Conservation (phyloP, 116 monocot species). For the Posidonia oceanica region DNA sequence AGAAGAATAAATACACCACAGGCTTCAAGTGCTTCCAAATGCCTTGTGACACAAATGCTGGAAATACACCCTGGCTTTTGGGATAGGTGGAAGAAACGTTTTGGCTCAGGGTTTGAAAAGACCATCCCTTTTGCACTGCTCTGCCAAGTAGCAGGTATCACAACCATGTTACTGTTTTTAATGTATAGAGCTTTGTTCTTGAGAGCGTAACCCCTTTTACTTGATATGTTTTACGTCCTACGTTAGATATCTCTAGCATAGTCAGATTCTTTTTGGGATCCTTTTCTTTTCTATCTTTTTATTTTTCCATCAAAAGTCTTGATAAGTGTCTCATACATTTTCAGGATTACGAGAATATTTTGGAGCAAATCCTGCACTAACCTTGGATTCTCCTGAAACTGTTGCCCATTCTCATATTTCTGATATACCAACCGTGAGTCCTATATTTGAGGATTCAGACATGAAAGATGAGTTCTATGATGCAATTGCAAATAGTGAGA, state of each 20-base stretch:
- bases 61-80: constrained; percentile 57
- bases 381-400: constrained; percentile 33
- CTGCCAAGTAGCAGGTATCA: constrained; percentile 86
- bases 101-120: constrained; percentile 48
- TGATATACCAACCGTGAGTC: constrained; percentile 18
- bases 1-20: constrained; percentile 37
- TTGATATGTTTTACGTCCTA: too few relatives aligned
- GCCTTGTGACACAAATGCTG: constrained; percentile 70
- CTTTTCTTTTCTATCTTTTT: not conserved
- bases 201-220: not conserved
- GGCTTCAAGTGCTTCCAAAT: constrained; percentile 39
- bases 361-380: constrained; percentile 57
- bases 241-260: too few relatives aligned
- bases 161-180: not conserved
- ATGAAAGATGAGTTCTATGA: constrained; percentile 83
- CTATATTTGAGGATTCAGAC: constrained; percentile 55
- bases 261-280: not conserved
- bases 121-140: constrained; percentile 64
- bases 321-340: not conserved
- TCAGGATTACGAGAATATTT: constrained; percentile 88
- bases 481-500: constrained; percentile 61
- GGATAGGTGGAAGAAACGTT: constrained; percentile 57
- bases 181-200: not conserved
- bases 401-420: constrained; percentile 22
- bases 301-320: not conserved